Evolutionary conservation across 768 basidiomycete genomes (phyloP).

Genomic region (Tulasnella sp.): DNA sequence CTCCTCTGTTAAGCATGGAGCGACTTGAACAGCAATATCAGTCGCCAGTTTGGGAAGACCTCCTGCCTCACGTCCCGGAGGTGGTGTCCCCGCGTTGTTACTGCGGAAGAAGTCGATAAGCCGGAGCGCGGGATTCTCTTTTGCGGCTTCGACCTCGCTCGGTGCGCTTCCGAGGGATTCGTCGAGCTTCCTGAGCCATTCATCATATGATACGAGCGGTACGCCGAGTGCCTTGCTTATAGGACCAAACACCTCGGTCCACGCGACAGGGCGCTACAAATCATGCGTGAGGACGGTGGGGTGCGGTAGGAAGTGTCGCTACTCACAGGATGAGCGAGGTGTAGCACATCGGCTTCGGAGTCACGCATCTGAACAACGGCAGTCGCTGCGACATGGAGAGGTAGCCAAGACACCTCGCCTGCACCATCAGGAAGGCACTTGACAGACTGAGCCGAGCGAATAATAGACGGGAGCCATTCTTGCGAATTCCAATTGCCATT

Average conservation of each 20-base stretch:
- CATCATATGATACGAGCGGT: constrained; percentile 21
- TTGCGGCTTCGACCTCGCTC: constrained; percentile 6
- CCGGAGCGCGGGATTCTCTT: constrained; percentile 4
- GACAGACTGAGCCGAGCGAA: no score
- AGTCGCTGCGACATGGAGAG: constrained; percentile 21
- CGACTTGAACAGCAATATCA: constrained; percentile 16
- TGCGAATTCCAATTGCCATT: no score
- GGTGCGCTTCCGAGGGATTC: not conserved
- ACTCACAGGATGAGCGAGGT: constrained; percentile 23
- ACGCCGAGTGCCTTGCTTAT: constrained; percentile 20
- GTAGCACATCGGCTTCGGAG: constrained; percentile 17
- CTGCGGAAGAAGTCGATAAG: constrained; percentile 15
- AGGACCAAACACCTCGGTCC: constrained; percentile 19
- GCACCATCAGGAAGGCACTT: no score
- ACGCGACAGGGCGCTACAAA: constrained; percentile 21
- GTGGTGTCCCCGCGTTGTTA: not conserved
- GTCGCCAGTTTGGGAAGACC: constrained; percentile 20
- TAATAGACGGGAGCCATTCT: no score
- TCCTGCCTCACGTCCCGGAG: constrained; percentile 20
- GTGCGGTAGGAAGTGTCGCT: no score
- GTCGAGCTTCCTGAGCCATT: constrained; percentile 22
- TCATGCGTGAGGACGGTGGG: no score
- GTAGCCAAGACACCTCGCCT: constrained; percentile 26
- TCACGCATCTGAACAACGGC: constrained; percentile 23
- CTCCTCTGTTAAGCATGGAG: constrained; percentile 21